These are phyloP conservation scores for sunflower (Helianthus annuus) DNA, from an alignment of 129 eudicot species.

Conservation along the genomic window HanXRQr2.0-SUNRISE NC_035440.2:25515835-25516334, in stretches of 20 bases:
- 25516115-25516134: background rate
- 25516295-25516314: too few relatives aligned
- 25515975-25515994: background rate
- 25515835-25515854: too few relatives aligned
- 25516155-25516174: constrained; percentile 32
- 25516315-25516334: too few relatives aligned
- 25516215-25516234: constrained; percentile 48
- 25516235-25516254: background rate
- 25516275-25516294: background rate
- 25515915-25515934: too few relatives aligned
- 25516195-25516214: constrained; percentile 41
- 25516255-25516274: background rate
- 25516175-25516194: constrained; percentile 35
- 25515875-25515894: too few relatives aligned
- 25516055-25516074: too few relatives aligned
- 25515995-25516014: background rate
- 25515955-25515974: background rate
- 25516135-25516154: constrained; percentile 35
- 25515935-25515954: too few relatives aligned
- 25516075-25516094: background rate
- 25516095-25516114: background rate
- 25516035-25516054: too few relatives aligned
- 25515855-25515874: too few relatives aligned
- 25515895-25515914: too few relatives aligned
- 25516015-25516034: too few relatives aligned